Evolutionary conservation across 1,284 basidiomycete species (phyloP), one percentile per base, ranked within the genome.

Genomic region (Ceraceosorus guamensis): DNA sequence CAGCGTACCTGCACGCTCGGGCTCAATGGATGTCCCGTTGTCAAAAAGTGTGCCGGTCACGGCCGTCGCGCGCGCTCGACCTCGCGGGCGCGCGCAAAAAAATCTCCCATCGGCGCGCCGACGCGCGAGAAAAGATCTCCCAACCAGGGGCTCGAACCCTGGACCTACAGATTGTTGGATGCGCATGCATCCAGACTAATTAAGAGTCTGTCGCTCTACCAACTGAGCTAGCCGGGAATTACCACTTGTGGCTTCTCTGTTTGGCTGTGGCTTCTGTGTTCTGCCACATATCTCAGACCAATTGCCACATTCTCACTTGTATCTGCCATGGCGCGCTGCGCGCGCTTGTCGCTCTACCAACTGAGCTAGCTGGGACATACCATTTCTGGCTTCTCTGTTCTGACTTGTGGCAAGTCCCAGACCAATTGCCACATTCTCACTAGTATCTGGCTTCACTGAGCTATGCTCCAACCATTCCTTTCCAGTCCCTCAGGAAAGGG

Each of bases 171-270:
- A 71, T 71, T n/a, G 37, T 8, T 41, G 37, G n/a, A 41, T 41
- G 37, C n/a, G n/a, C n/a, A n/a, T 41, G 8, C 37, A 41, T n/a
- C 37, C 8, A 41, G 37, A 41, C 37, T 41, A 8, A 41, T 44
- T 75, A 75, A 75, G 71, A 73, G 72, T 75, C 71, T 70, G 68
- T 71, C 71, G 71, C 72, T 75, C 72, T 73, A 73, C 72, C 72
- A 66, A 73, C 71, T 75, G 72, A 75, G 71, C 72, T 75, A 75
- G 71, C 71, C 72, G 72, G 72, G 71, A 72, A 59, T 18, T 18
- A 24, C 8, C n/a, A 8, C 8, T 8, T 41, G 37, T 41, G 37
- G 8, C 8, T n/a, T 41, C 8, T n/a, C n/a, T 41, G 8, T 41
- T 8, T 41, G 8, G n/a, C n/a, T 41, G 37, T n/a, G 37, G 37